phyloP scores from a whole-genome alignment of 2,329 filamentous ascomycete genomes.

The Neoscytalidium dimidiatum region DNA sequence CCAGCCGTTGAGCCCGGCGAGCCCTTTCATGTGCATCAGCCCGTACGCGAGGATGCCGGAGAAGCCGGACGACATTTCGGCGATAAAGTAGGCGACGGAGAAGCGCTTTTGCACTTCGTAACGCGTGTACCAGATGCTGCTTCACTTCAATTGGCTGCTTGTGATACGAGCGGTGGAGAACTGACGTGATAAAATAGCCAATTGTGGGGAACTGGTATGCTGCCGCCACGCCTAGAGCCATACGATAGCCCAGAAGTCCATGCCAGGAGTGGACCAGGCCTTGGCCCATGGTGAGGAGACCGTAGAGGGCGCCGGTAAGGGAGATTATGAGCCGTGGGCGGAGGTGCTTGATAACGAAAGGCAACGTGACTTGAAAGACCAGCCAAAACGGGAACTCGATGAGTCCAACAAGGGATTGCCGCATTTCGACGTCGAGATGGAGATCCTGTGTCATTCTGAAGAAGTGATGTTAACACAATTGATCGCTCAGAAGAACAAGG shows the following conservation, averaged over 20 bases:
- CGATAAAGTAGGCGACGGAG: constrained; percentile 38
- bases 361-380: not conserved
- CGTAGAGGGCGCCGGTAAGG: not conserved
- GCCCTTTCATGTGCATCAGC: constrained; percentile 36
- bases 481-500: not conserved
- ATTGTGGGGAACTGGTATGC: not conserved
- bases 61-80: constrained; percentile 36
- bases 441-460: constrained; percentile 26
- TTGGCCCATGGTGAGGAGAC: not conserved
- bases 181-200: not conserved
- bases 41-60: constrained; percentile 37
- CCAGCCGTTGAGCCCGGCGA: constrained; percentile 32
- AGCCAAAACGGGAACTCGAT: not conserved
- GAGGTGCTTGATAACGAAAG: not conserved
- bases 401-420: constrained; percentile 21
- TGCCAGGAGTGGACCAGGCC: not conserved
- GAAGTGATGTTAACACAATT: constrained; percentile 1
- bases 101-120: constrained; percentile 38
- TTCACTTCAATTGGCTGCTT: too few relatives aligned
- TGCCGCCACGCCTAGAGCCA: constrained; percentile 18
- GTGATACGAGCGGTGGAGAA: not conserved
- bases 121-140: constrained; percentile 35
- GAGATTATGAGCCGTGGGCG: not conserved
- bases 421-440: constrained; percentile 22
- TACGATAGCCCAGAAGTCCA: not conserved